These are phyloP conservation scores for Colletotrichum sp. DNA, from an alignment of 2,329 filamentous ascomycete species.

Conservation along the genomic window DNA sequence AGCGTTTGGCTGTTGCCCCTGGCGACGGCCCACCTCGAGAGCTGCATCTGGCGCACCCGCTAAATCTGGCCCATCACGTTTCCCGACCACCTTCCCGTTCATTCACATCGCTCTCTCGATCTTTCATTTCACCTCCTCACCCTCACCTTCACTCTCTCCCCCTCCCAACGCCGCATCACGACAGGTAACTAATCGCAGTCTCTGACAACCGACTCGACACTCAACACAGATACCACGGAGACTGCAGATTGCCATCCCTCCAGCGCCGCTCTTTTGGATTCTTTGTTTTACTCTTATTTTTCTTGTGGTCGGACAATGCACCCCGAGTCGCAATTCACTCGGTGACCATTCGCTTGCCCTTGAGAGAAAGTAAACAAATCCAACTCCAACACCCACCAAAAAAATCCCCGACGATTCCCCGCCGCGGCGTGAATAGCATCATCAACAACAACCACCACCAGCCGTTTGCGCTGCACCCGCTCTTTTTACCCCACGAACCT, in stretches of 20 bases:
- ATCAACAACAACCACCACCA: not conserved
- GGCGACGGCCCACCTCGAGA: conserved; percentile 9
- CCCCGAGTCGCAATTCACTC: not conserved
- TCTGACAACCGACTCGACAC: conserved; percentile 4
- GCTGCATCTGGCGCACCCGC: not conserved
- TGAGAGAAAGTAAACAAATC: conserved; percentile 12
- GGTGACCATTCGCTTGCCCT: conserved; percentile 8
- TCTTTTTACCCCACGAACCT: not conserved
- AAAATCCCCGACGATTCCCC: conserved; percentile 1
- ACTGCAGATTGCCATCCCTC: not conserved
- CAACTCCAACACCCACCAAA: not conserved
- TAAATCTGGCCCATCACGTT: conserved; percentile 3
- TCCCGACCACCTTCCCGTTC: not conserved
- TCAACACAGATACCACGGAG: conserved; percentile 2
- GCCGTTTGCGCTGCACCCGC: conserved; percentile 12
- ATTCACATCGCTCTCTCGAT: not conserved
- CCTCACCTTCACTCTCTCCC: not conserved
- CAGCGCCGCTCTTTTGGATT: not conserved
- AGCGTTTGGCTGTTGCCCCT: conserved; percentile 6
- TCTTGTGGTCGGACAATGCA: conserved; percentile 5
- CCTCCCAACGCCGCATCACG: not conserved
- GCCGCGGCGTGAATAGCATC: conserved; percentile 17
- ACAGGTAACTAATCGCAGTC: conserved; percentile 9
- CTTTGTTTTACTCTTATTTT: not conserved
- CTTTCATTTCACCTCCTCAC: not conserved